Base-by-base conservation (phyloP, 2,329 filamentous ascomycete species). In the Elsinoe ampelina region DNA sequence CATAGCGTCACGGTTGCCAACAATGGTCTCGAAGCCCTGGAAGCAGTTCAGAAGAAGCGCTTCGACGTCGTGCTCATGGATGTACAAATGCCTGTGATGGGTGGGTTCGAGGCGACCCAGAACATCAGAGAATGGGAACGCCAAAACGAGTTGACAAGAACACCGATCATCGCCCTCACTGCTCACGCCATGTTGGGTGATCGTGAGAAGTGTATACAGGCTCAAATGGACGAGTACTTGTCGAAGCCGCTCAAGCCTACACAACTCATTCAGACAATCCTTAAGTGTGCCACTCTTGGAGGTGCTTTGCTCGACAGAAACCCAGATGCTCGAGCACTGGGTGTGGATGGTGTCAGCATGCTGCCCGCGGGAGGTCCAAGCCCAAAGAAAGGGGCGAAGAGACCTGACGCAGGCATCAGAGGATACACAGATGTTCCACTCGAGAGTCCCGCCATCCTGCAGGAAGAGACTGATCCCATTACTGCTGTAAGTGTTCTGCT, bases 81-180 rank as follows among this genome's bases (percentile, higher is more conserved):
- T 68, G 93, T 98, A 15, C 93, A 97, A 70, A 98, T 98, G 93
- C 93, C 93, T n/a, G 87, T 97, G 66, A 97, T 97, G 91, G 93
- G 93, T 68, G 93, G 93, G 43, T 97, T 98, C 68, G 93, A 98
- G 73, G 91, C 93, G 12, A 98, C 93, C 3, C 88, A 85, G 63
- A 95, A 95, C 76, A 98, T 98, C 63, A 84, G 93, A 66, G 90
- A 96, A 70, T 97, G 92, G 71, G 93, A 98, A 71, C 84, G 86
- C 59, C 87, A 85, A 62, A 82, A 89, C 63, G 85, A 85, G 57
- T 80, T 89, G 34, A 84, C 88, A 58, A 82, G 92, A 54, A 95
- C 92, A 10, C 93, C 93, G 12, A 96, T 98, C 67, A 95, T 98
- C 65, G 93, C 93, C 1, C 80, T 98, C 43, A 98, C 93, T 11